These are phyloP conservation scores for Diaporthe velutina DNA, from an alignment of 2,329 filamentous ascomycete genomes.

Conservation along the genomic window DNA sequence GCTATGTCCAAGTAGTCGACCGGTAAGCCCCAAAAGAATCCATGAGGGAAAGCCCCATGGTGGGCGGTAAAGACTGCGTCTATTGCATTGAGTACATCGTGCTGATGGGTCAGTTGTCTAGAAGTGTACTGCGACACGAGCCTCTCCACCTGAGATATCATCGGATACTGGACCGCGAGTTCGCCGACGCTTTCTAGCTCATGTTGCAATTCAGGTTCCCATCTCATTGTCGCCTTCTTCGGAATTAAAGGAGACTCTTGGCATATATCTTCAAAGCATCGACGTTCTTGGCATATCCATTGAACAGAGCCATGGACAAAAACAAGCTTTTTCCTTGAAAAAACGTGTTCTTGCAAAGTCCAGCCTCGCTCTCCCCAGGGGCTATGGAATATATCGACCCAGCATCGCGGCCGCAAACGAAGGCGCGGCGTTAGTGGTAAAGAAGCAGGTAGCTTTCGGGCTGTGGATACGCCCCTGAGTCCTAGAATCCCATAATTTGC, in stretches of 20 bases:
- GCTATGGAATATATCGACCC: background rate
- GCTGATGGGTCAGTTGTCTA: background rate
- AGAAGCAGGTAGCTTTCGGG: background rate
- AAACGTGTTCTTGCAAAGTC: conserved; percentile 8
- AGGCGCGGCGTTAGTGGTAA: too few relatives aligned
- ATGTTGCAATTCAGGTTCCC: background rate
- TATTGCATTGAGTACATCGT: background rate
- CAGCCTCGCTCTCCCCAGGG: background rate
- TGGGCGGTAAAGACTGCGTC: background rate
- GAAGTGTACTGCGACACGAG: background rate
- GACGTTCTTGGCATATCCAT: background rate
- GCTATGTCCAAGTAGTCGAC: background rate
- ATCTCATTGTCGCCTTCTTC: background rate
- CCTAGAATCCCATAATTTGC: background rate
- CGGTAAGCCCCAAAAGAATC: conserved; percentile 1
- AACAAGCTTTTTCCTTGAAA: background rate
- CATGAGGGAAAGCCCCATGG: background rate
- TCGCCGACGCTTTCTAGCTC: background rate
- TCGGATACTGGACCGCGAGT: background rate
- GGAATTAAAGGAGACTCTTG: background rate
- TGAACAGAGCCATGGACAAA: background rate
- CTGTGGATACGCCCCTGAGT: background rate
- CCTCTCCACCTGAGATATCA: background rate
- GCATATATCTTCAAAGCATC: background rate
- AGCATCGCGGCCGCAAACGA: too few relatives aligned